Conservation (phyloP, 768 basidiomycete genomes). For the Hysterangium stoloniferum region DNA sequence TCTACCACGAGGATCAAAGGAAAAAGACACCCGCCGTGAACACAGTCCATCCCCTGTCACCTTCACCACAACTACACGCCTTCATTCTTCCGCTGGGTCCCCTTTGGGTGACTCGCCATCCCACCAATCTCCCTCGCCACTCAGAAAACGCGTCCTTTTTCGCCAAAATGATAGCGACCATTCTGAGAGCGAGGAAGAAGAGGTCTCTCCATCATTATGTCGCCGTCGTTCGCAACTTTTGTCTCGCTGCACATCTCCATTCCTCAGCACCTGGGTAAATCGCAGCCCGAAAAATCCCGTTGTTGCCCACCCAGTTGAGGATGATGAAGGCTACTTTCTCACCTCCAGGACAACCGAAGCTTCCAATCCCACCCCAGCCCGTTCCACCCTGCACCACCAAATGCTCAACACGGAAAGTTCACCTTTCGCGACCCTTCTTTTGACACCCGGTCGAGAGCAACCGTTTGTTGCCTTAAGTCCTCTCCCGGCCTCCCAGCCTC, state of each 20-base stretch:
- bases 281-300: background rate
- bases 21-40: conserved; percentile 2
- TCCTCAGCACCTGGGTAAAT: conserved; percentile 2
- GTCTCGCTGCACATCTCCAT: conserved; percentile 8
- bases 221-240: conserved; percentile 1
- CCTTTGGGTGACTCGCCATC: background rate
- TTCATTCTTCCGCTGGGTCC: conserved; percentile 1
- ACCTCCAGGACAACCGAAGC: background rate
- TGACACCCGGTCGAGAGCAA: background rate
- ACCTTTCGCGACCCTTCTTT: background rate
- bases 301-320: background rate
- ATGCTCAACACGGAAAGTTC: background rate
- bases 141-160: conserved; percentile 7
- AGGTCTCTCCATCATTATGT: background rate
- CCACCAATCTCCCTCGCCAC: conserved; percentile 1
- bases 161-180: conserved; percentile 6
- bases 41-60: background rate
- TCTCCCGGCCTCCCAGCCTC: conserved; percentile 39
- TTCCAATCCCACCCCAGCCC: background rate
- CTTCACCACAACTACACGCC: background rate
- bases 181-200: background rate
- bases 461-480: conserved; percentile 49
- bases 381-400: background rate
- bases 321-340: conserved; percentile 7
- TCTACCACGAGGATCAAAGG: conserved; percentile 3